Evolutionary conservation across 2,329 filamentous ascomycete species (phyloP), one percentile per base, ranked within the genome.

Genomic region (Ophiostoma populinum): DNA sequence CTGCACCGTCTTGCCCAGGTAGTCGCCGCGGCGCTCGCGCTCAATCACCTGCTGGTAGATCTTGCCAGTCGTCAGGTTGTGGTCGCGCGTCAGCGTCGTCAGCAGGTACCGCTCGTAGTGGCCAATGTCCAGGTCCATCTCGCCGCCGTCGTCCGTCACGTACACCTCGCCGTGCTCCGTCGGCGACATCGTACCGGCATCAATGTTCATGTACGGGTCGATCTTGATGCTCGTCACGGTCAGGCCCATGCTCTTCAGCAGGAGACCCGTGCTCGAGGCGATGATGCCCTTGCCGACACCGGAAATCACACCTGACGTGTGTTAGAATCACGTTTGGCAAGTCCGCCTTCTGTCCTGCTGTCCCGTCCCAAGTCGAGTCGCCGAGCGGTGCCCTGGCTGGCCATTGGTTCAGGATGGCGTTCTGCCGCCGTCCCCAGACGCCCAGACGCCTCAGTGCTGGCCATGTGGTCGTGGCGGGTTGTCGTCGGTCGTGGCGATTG

Each of bases 51-150:
- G 73, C 50, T 82, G 68, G 59, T 94, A 95, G 46, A 95, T 83
- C 63, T 95, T 94, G 51, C 90, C 90, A 6, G 87, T 93, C 4
- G 90, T 98, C 57, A 98, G 92, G 57, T 95, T 95, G 63, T 87
- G 83, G 47, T 93, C 85, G 42, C 76, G 67, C 7, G 74, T 82
- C 41, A 95, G 66, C 37, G 76, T 80, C 44, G 87, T 76, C 49
- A 77, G 76, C 36, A 93, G 74, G 52, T 92, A 92, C 40, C 62
- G 50, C 48, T 70, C 65, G 46, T 69, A 71, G 50, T 70, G 69
- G 15, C 67, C 67, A 29, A 72, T 57, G 46, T 72, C 67, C 10
- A 70, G 50, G 46, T 69, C 65, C 36, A 43, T 44, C 55, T 82
- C 80, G 45, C 80, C 80, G 43, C 81, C 81, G 49, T 90, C 82